These are phyloP conservation scores for Simplicillium sp. DNA, from an alignment of 2,329 filamentous ascomycete species.

Conservation along the genomic window DNA sequence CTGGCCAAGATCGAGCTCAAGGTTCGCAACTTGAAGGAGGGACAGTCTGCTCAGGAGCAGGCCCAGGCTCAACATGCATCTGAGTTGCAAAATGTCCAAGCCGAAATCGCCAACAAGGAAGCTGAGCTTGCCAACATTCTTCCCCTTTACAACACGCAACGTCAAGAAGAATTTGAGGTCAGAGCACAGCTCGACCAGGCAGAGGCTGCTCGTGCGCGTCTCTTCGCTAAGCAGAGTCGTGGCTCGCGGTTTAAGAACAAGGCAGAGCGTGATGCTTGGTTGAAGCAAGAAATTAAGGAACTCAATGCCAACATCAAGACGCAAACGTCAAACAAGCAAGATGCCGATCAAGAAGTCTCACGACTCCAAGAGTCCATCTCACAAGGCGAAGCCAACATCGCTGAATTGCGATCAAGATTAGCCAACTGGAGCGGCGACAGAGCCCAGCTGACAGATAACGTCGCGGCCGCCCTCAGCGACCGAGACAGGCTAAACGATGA, in stretches of 20 bases:
- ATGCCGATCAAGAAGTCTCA: conserved; percentile 74
- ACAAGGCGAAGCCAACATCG: conserved; percentile 63
- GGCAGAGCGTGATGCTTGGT: conserved; percentile 74
- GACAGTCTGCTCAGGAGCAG: conserved; percentile 68
- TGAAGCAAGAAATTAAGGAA: conserved; percentile 72
- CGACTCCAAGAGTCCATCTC: conserved; percentile 63
- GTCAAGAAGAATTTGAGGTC: conserved; percentile 61
- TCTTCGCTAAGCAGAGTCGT: conserved; percentile 88
- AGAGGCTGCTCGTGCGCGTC: conserved; percentile 63
- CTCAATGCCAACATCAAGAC: conserved; percentile 66
- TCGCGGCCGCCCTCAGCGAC: conserved; percentile 67
- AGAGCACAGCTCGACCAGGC: conserved; percentile 66
- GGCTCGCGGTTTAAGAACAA: conserved; percentile 83
- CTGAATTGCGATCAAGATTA: conserved; percentile 59
- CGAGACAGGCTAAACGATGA: conserved; percentile 76
- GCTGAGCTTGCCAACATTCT: conserved; percentile 63
- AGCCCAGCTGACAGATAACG: conserved; percentile 61
- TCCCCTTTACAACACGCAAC: conserved; percentile 67
- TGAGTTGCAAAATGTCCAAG: conserved; percentile 62
- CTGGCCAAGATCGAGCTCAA: conserved; percentile 82
- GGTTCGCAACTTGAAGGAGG: conserved; percentile 73
- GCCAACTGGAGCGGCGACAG: conserved; percentile 72
- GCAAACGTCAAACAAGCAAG: conserved; percentile 75
- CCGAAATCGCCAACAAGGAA: conserved; percentile 68
- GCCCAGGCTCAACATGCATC: conserved; percentile 60